Evolutionary conservation across 2,329 filamentous ascomycete genomes (phyloP), one percentile per base, ranked within the genome.

Genomic region (Phaeoacremonium minimum): DNA sequence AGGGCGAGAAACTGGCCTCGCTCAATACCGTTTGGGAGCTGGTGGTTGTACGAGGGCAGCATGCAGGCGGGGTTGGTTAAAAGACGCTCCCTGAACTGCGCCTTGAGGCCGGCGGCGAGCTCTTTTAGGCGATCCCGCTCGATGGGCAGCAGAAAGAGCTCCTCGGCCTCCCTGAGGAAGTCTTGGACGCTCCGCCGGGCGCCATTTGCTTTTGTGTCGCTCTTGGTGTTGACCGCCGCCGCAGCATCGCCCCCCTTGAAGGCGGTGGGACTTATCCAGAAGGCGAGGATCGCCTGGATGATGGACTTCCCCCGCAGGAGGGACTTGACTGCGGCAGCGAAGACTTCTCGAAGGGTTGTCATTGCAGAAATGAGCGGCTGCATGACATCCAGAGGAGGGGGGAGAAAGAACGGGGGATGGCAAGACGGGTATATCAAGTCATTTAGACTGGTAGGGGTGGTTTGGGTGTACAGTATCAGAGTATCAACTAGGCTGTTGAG

Each of bases 31-130:
- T 60, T 68, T 2, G 80, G 80, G 6, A 85, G 63, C 45, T 76
- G 71, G 47, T 80, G 73, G 61, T 74, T 83, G 61, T 80, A 83
- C 11, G 78, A 82, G 3, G 79, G 79, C 15, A 83, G 66, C 79
- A 83, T 83, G 53, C 71, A 80, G 42, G 71, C 65, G 42, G 67
- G 58, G 49, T 77, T 71, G 19, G 61, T 64, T 43, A 68, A 56
- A 38, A 82, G 57, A 26, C 69, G 67, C 30, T 75, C 64, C 30
- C 68, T 53, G 48, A 79, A 77, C 53, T 83, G 74, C 22, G 58
- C 55, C 56, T 73, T 76, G 39, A 83, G 56, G 19, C 61, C 63
- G 33, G 55, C 50, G 4, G 74, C 71, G 38, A 82, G 64, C 18
- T 55, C 46, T 33, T 60, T 51, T 16, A 79, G 60, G 45, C 60